A percentile compares a stretch with the other conserved stretches of the same genome.
These are phyloP conservation scores for Aspergillus egyptiacus DNA, from an alignment of 495 filamentous ascomycete genomes.

Conservation along the genomic window DNA sequence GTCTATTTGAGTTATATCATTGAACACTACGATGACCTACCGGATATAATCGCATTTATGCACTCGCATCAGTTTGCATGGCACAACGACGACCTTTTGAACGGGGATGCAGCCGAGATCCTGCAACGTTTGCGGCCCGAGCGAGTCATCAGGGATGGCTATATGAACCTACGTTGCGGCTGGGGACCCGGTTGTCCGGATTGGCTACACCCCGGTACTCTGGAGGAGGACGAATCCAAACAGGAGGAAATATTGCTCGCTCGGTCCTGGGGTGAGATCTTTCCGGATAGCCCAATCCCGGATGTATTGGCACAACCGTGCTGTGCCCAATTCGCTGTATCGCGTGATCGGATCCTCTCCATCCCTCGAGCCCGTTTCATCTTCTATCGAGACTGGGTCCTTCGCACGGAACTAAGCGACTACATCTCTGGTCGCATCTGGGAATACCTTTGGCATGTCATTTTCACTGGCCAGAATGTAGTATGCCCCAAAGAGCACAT, in stretches of 20 bases:
- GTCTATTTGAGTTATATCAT: slow-evolving; percentile 68
- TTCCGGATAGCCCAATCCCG: slow-evolving; percentile 49
- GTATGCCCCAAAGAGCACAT: slow-evolving; percentile 59
- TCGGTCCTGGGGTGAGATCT: slow-evolving; percentile 49
- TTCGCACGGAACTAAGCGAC: slow-evolving; percentile 56
- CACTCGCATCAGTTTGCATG: slow-evolving; percentile 61
- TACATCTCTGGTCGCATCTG: slow-evolving; percentile 64
- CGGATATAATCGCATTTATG: slow-evolving; percentile 65
- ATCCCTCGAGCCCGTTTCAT: slow-evolving; percentile 56
- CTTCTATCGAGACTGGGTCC: slow-evolving; percentile 62
- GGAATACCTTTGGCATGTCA: slow-evolving; percentile 71
- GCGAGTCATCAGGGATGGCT: slow-evolving; percentile 52
- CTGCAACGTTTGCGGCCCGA: slow-evolving; percentile 47
- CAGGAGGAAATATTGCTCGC: slow-evolving; percentile 57
- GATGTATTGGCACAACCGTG: slow-evolving; percentile 50
- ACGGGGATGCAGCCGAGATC: slow-evolving; percentile 46
- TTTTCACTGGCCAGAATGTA: slow-evolving; percentile 55
- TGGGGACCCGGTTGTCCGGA: slow-evolving; percentile 58
- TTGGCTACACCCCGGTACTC: slow-evolving; percentile 57
- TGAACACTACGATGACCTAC: slow-evolving; percentile 62
- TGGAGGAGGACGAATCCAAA: slow-evolving; percentile 46
- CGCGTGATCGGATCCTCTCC: slow-evolving; percentile 48
- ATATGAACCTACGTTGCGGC: slow-evolving; percentile 60
- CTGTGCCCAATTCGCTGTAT: slow-evolving; percentile 66
- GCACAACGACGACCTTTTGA: slow-evolving; percentile 56